Evolutionary conservation across 2,329 filamentous ascomycete species (phyloP), one percentile per base, ranked within the genome.

Genomic region (Sporothrix pallida): DNA sequence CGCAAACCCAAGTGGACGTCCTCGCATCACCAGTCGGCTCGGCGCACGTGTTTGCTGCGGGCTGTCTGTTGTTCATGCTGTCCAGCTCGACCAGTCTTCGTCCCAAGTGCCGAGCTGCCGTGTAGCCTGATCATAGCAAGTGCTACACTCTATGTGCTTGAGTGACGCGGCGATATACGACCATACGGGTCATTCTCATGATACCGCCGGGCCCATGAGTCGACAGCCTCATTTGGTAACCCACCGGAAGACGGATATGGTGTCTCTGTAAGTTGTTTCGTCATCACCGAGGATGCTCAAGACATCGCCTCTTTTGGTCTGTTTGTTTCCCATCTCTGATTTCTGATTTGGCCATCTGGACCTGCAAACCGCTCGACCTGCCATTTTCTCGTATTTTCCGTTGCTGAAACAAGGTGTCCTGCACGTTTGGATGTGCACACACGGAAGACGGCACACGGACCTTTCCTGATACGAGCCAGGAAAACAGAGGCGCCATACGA

Each of bases 311-410:
- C 7, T 37, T 37, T 37, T 37, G 31, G 31, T 3, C 7, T 37
- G 31, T 7, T 37, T 37, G 31, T 37, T 37, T 15, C 46, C n/a
- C 50, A 15, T 54, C 15, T 54, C 50, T 54, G n/a, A 9, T 20
- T 20, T 10, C 20, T 54, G 17, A 20, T 20, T 20, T 20, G 50
- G n/a, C 7, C 50, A 20, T 20, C 20, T n/a, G 15, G 10, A 7
- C 5, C 3, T 23, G 56, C 20, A 15, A 63, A 63, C 58, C 17
- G 37, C 58, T 9, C 6, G 15, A 15, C 62, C 62, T 67, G 12
- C 62, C 62, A 26, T 48, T 67, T 67, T 10, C 44, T 67, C 62
- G 42, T 26, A 67, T 26, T 63, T 44, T 15, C 7, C n/a, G 31
- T 58, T 37, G 56, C 26, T 60, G 56, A 60, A 60, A 60, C 23